These are phyloP conservation scores for Ganoderma multipileum DNA, from an alignment of 1,284 basidiomycete genomes.

Conservation along the genomic window DNA sequence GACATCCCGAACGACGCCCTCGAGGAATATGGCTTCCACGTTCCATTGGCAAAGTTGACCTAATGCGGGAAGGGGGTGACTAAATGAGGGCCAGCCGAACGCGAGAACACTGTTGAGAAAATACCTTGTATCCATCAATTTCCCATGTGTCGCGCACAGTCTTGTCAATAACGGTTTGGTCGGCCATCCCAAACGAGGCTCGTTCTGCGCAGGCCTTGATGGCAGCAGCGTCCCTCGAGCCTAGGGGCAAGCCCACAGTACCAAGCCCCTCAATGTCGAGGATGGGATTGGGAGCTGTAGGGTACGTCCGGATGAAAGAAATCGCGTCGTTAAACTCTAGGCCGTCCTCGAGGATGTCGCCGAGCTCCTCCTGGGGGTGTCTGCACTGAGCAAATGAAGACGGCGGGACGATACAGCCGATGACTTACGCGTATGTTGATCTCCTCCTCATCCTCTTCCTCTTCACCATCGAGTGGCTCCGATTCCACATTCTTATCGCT, in stretches of 20 bases:
- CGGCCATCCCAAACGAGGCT: constrained; percentile 43
- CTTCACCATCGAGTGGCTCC: neutral
- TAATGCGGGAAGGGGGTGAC: constrained; percentile 21
- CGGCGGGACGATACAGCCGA: neutral
- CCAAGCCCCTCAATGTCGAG: constrained; percentile 37
- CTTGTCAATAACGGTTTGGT: constrained; percentile 37
- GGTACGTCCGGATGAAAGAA: constrained; percentile 31
- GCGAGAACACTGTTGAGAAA: neutral
- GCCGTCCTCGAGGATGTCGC: neutral
- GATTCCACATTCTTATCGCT: neutral
- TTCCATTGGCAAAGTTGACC: constrained; percentile 34
- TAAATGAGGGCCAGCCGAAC: neutral
- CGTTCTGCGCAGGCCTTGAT: constrained; percentile 43
- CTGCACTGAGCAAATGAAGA: neutral
- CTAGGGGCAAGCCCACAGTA: constrained; percentile 48
- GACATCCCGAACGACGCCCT: constrained; percentile 34
- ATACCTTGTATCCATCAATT: constrained; percentile 35
- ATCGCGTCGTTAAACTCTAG: constrained; percentile 28
- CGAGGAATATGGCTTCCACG: constrained; percentile 36
- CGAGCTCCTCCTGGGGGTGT: neutral
- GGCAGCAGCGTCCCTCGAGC: constrained; percentile 27
- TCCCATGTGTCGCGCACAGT: constrained; percentile 40
- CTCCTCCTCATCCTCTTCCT: neutral
- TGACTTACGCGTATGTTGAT: neutral
- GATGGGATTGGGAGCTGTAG: constrained; percentile 34